Evolutionary conservation across 805 yeast species (phyloP), one percentile per base, ranked within the genome.

Genomic region (Candida mattraensis): DNA sequence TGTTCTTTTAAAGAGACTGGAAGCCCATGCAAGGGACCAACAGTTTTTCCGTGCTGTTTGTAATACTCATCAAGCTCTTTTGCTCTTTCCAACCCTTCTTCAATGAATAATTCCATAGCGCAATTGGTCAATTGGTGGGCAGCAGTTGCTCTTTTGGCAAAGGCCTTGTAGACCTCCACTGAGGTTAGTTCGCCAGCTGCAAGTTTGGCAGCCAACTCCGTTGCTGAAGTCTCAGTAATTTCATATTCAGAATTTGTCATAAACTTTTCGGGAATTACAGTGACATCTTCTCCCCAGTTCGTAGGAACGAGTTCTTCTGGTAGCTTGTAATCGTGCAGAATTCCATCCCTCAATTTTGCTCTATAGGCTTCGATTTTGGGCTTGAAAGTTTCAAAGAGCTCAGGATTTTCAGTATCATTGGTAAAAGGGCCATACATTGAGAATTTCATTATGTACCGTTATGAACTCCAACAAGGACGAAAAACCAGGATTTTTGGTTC

Each of bases 1-100:
- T 79, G 78, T 45, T 79, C 86, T 53, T 80, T 80, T 36, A 80
- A 56, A 1, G 84, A 76, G 32, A 80, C 61, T 5, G 85, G 84
- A 45, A 80, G 56, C 3, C 86, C 85, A 28, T 81, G 83, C 35
- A 79, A 62, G 1, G 82, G 79, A 29, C 80, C 80, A 17, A 74
- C 56, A 0, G 75, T 61, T 33, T 69, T 58, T 3, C 77, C 76
- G 31, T 70, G 64, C 31, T 66, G 61, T 15, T 53, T 51, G 38
- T 58, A 61, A 45, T 68, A 67, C 3, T 71, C 75, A 59, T 80
- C 85, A 37, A 76, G 61, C 46, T 70, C 74, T 42, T 67, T 42
- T 2, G 79, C 78, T 30, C 72, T 60, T 30, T 60, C 48, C 35
- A 74, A 54, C 10, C 77, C 78, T 33, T 73, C 74, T 19, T 71